Evolutionary conservation across 2,329 filamentous ascomycete genomes (phyloP).

Genomic region (Aspergillus aculeatinus): DNA sequence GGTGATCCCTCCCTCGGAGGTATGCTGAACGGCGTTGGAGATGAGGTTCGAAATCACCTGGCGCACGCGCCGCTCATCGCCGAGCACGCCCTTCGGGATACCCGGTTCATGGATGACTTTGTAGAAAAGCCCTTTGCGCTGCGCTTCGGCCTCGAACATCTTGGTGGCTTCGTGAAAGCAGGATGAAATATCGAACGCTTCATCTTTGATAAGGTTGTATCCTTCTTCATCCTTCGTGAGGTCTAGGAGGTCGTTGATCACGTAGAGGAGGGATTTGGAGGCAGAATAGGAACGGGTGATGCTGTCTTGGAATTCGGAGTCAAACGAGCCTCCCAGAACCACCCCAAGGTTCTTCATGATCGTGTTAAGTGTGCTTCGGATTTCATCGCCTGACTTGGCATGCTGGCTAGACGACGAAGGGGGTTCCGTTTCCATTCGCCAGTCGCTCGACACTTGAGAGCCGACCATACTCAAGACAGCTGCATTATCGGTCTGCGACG

Average conservation of each 20-base stretch:
- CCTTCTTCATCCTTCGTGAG: slow-evolving; percentile 86
- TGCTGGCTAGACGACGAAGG: slow-evolving; percentile 57
- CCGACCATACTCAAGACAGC: slow-evolving; percentile 86
- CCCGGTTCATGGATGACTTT: slow-evolving; percentile 66
- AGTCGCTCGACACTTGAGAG: slow-evolving; percentile 86
- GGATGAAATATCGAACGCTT: slow-evolving; percentile 69
- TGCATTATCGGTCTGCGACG: slow-evolving; percentile 85
- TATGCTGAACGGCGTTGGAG: slow-evolving; percentile 82
- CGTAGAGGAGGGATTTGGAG: slow-evolving; percentile 88
- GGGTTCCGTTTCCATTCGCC: slow-evolving; percentile 80
- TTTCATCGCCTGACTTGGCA: slow-evolving; percentile 81
- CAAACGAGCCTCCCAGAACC: slow-evolving; percentile 75
- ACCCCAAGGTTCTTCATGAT: slow-evolving; percentile 96
- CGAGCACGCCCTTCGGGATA: slow-evolving; percentile 68
- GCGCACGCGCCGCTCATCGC: slow-evolving; percentile 74
- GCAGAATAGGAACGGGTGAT: slow-evolving; percentile 81
- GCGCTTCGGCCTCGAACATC: slow-evolving; percentile 70
- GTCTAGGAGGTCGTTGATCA: slow-evolving; percentile 89
- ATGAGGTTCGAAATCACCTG: slow-evolving; percentile 80
- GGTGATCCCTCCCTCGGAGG: slow-evolving; percentile 63
- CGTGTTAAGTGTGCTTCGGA: slow-evolving; percentile 84
- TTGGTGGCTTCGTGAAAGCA: slow-evolving; percentile 75
- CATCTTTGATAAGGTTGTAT: slow-evolving; percentile 73
- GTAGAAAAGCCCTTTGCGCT: slow-evolving; percentile 72
- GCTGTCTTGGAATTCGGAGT: slow-evolving; percentile 83